phyloP scores from a whole-genome alignment of 78 protist genomes.

The Cavenderia fasciculata region DNA sequence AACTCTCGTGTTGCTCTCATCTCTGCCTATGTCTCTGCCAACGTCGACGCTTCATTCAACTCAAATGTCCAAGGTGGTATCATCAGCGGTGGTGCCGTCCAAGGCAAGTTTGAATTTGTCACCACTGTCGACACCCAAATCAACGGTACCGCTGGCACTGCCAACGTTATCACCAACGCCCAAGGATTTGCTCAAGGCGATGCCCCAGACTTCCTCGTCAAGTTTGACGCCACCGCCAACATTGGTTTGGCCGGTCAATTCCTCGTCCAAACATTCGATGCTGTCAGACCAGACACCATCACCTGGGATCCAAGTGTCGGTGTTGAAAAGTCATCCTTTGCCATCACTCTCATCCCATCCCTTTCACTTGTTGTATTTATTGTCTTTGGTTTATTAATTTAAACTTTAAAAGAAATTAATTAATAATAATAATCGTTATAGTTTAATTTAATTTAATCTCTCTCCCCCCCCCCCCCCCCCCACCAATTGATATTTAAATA shows the following conservation, averaged over 20 bases:
- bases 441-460: too few relatives aligned
- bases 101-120: background rate
- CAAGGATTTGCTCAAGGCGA: background rate
- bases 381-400: background rate
- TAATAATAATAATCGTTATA: too few relatives aligned
- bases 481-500: too few relatives aligned
- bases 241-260: background rate
- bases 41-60: slow-evolving; percentile 1
- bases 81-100: background rate
- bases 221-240: background rate
- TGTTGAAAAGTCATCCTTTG: background rate
- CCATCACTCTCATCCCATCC: background rate
- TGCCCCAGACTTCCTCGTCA: background rate
- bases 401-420: too few relatives aligned
- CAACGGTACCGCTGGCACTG: background rate
- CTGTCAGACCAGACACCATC: background rate
- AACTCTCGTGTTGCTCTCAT: background rate
- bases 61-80: too few relatives aligned
- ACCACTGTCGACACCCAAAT: background rate
- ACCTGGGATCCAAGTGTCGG: background rate
- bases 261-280: background rate
- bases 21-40: background rate
- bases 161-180: background rate
- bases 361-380: background rate
- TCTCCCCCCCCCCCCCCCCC: too few relatives aligned